Base-by-base conservation (phyloP, 305 asterid genomes). In the Nicotiana rustica region DNA sequence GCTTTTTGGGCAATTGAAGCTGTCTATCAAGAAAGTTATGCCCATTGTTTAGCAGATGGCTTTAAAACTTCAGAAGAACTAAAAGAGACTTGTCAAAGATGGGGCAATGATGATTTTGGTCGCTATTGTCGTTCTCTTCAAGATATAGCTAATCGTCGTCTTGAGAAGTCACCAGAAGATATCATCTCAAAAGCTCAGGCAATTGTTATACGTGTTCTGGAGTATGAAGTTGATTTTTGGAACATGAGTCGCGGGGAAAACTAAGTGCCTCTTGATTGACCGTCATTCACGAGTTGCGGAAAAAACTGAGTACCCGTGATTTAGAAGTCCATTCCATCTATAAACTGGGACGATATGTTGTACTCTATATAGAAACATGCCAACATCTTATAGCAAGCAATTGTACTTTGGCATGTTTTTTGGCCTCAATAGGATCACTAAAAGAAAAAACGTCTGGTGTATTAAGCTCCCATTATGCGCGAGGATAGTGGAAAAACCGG, bases 11-110 rank as follows among this genome's bases (percentile, higher is more conserved):
- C 90, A 0, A 90, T 95, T 59, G 98, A 93, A 88, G 85, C 89
- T 19, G 97, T 93, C 75, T 95, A 95, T 83, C 98, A 92, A 66
- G 93, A 92, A 55, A 93, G 98, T 90, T 95, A 91, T 85, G 97
- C 97, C 6, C 94, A 95, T 78, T 95, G 97, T 87, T 76, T 93
- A 78, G 91, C 92, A 81, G 91, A 91, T 2, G 94, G 85, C 44
- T 87, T 90, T 29, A 88, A 85, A 85, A 91, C 92, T 59, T 95
- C 91, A 13, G 87, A 89, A 17, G 96, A 89, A 83, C 93, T 95
- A 3, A 93, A 89, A 84, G 92, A 86, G 71, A 91, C 99, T 12
- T 95, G 97, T 77, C 81, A 84, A 71, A 82, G 95, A 70, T 95
- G 98, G 98, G 98, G 98, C 78, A 92, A 88, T 15, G 86, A 85